phyloP scores from a whole-genome alignment of 2,329 filamentous ascomycete species.

The Curvularia spicifera region DNA sequence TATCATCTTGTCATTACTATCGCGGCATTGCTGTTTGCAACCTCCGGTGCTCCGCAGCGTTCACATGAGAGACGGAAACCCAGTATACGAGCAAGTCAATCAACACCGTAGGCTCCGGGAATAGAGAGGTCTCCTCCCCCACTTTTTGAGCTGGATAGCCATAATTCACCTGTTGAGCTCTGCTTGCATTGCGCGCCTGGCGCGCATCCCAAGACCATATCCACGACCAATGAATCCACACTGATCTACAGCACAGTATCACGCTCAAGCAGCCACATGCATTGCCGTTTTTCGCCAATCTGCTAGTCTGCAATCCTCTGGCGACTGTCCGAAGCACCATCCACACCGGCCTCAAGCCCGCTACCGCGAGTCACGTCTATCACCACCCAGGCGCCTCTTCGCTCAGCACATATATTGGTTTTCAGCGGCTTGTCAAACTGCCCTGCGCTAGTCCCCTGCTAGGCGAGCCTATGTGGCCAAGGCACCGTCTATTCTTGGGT shows the following conservation, averaged over 20 bases:
- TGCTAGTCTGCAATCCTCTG: conserved; percentile 20
- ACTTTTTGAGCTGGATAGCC: conserved; percentile 30
- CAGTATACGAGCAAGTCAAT: conserved; percentile 48
- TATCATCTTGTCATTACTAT: conserved; percentile 31
- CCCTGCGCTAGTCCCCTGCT: conserved; percentile 29
- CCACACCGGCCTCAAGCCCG: conserved; percentile 18
- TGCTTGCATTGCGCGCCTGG: conserved; percentile 25
- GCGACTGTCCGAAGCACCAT: conserved; percentile 22
- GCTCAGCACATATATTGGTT: conserved; percentile 30
- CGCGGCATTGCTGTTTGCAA: conserved; percentile 28
- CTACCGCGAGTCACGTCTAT: conserved; percentile 8
- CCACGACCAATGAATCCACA: conserved; percentile 40
- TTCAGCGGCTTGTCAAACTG: conserved; percentile 28
- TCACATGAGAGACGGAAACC: conserved; percentile 32
- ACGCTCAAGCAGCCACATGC: conserved; percentile 36
- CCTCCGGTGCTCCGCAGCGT: conserved; percentile 28
- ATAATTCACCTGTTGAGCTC: conserved; percentile 29
- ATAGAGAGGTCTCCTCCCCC: conserved; percentile 24
- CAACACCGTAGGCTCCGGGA: conserved; percentile 38
- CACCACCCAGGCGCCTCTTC: conserved; percentile 21
- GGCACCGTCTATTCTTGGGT: conserved; percentile 23
- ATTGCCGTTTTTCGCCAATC: conserved; percentile 45
- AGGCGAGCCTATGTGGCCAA: conserved; percentile 21
- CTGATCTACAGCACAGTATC: conserved; percentile 44
- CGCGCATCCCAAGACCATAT: conserved; percentile 21